phyloP scores from a whole-genome alignment of 2,329 filamentous ascomycete genomes.

The Neocucurbitaria cava region DNA sequence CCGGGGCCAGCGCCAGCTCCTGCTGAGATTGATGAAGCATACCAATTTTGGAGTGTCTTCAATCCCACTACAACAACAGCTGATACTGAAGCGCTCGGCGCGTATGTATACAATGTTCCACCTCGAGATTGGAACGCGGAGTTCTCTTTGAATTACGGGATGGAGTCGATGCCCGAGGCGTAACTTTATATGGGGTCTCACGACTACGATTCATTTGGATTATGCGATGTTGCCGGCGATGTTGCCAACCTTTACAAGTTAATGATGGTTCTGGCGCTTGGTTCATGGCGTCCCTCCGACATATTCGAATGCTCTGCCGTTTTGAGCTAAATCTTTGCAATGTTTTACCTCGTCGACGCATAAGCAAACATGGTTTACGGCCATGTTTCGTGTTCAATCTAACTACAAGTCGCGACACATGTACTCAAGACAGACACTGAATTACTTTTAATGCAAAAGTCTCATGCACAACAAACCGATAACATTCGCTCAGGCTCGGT shows the following conservation, averaged over 20 bases:
- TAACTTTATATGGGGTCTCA: constrained; percentile 5
- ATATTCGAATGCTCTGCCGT: not conserved
- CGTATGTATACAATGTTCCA: constrained; percentile 32
- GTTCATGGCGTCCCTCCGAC: not conserved
- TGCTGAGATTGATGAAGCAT: constrained; percentile 32
- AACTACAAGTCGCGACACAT: not conserved
- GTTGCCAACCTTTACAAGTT: not conserved
- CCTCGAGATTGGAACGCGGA: constrained; percentile 43
- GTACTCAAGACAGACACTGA: not conserved
- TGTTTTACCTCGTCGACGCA: not conserved
- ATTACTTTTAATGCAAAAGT: not conserved
- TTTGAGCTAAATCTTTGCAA: not conserved
- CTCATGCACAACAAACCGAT: not conserved
- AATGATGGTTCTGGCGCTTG: not conserved
- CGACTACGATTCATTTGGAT: not conserved
- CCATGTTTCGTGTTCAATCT: not conserved
- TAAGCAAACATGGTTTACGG: not conserved
- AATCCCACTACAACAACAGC: constrained; percentile 36
- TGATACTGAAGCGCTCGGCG: constrained; percentile 28
- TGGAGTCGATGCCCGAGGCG: constrained; percentile 20
- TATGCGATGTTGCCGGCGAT: not conserved
- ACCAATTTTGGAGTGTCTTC: constrained; percentile 39
- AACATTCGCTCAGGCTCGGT: not conserved
- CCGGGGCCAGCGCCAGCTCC: constrained; percentile 8
- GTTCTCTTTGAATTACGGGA: constrained; percentile 36